These are phyloP conservation scores for Mimosa pudica DNA, from an alignment of 306 rosid genomes.

Conservation along the genomic window DNA sequence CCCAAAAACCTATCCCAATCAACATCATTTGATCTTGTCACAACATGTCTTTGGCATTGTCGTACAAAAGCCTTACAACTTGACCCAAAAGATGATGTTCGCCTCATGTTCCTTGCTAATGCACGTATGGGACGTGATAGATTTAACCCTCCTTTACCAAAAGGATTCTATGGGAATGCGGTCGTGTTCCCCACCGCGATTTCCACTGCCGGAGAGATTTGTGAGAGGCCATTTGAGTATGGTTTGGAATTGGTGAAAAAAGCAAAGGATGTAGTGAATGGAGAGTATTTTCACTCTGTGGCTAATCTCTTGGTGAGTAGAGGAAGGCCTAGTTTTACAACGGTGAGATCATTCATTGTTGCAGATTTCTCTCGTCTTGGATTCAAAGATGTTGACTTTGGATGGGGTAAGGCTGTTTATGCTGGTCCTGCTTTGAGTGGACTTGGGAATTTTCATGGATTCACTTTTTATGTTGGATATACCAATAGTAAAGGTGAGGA, in stretches of 20 bases:
- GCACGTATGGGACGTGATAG: conserved; percentile 1
- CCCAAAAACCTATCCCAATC: neutral
- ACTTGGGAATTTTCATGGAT: neutral
- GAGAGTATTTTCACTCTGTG: neutral
- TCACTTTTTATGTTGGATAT: neutral
- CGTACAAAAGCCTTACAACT: neutral
- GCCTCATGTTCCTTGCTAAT: neutral
- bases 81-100: neutral
- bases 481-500: neutral
- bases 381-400: neutral
- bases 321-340: neutral
- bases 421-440: conserved; percentile 8
- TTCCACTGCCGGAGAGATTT: neutral
- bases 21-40: neutral
- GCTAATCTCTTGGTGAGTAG: neutral
- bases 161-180: neutral
- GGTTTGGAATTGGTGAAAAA: neutral
- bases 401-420: neutral
- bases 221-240: neutral
- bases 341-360: neutral
- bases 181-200: neutral
- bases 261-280: neutral
- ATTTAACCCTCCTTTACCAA: neutral
- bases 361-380: neutral
- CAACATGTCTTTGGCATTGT: neutral